Base-by-base conservation (phyloP, 768 basidiomycete species). In the Terana coerulea region DNA sequence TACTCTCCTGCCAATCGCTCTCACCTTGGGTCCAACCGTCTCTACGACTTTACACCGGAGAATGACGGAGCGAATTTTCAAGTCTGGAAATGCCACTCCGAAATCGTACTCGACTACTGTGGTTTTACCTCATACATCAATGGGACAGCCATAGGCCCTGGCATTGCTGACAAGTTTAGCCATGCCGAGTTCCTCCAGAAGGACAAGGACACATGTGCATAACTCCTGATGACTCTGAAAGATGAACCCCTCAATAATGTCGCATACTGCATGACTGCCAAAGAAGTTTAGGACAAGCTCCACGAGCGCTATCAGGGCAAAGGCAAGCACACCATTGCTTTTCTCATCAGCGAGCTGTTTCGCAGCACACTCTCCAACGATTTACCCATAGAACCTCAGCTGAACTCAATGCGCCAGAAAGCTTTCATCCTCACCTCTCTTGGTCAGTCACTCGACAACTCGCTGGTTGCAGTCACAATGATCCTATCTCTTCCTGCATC, bases 311-410 rank as follows among this genome's bases (percentile, higher is more conserved):
- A 63, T 46, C 52, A 66, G 42, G 61, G 64, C 0, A 59, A 56
- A 49, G 59, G 57, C 7, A 49, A 60, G 19, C 60, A 62, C 25
- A 59, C 53, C n/a, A 53, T 59, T 10, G 62, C 61, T 7, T 60
- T 61, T 41, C 54, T 62, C 1, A 61, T 64, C 15, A 48, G 58
- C 22, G 54, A 64, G 35, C 51, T 64, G 14, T 64, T 63, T 51
- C 46, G 47, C 0, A 41, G 52, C 22, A 66, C 54, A 1, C 56
- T 64, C 25, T 57, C 57, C 11, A 52, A 64, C 24, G 49, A 58
- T 1, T 17, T 34, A 3, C 25, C 54, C 0, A 53, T 63, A 39
- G 57, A 58, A 28, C 51, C 49, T 4, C 63, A 64, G 40, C 45
- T 64, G 9, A 61, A 64, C 47, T 15, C 49, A 4, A 55, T 64